Evolutionary conservation across 495 filamentous ascomycete species (phyloP).

Genomic region (Hyaloscypha finlandica): DNA sequence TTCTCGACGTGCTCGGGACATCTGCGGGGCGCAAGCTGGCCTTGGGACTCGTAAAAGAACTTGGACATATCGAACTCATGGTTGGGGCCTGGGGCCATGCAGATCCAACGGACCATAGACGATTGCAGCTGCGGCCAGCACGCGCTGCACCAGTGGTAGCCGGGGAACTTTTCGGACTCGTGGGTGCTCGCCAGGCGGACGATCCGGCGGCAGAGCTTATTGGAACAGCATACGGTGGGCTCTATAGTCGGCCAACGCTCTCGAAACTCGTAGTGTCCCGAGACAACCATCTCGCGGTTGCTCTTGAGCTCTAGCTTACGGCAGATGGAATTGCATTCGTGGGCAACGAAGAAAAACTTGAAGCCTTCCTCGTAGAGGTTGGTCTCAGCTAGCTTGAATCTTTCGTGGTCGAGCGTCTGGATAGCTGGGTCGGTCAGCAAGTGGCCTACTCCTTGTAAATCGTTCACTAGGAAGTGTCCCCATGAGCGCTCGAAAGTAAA

Average conservation of each 20-base stretch:
- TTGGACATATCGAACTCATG: conserved; percentile 18
- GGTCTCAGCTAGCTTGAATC: conserved; percentile 34
- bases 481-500: conserved; percentile 45
- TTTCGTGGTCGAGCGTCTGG: conserved; percentile 35
- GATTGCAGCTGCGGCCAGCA: conserved; percentile 37
- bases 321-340: conserved; percentile 43
- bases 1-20: conserved; percentile 16
- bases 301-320: conserved; percentile 39
- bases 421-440: conserved; percentile 41
- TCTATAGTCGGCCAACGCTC: conserved; percentile 29
- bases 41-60: conserved; percentile 21
- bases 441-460: conserved; percentile 39
- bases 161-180: conserved; percentile 28
- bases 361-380: conserved; percentile 38
- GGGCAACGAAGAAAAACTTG: conserved; percentile 41
- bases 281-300: conserved; percentile 28
- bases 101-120: conserved; percentile 25
- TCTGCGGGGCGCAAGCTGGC: conserved; percentile 4
- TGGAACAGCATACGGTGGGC: conserved; percentile 39
- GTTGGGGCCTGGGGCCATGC: conserved; percentile 7
- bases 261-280: conserved; percentile 29
- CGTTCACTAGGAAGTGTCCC: conserved; percentile 36
- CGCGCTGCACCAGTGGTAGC: conserved; percentile 35
- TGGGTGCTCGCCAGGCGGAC: conserved; percentile 22
- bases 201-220: conserved; percentile 41